Conservation (phyloP, 176 grass and related monocot genomes). For the Alloteropsis semialata region DNA sequence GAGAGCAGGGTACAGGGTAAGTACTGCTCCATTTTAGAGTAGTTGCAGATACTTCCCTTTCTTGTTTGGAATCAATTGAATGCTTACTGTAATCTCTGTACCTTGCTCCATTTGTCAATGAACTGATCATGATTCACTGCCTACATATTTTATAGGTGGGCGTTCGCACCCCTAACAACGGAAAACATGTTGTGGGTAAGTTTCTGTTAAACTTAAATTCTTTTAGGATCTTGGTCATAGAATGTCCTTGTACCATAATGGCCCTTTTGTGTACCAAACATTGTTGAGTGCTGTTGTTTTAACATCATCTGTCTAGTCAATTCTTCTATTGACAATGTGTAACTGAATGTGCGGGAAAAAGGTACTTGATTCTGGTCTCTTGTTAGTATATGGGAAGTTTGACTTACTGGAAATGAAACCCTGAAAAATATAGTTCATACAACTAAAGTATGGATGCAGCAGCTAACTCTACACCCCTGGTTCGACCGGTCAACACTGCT, state of each 20-base stretch:
- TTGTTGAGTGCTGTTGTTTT: not conserved
- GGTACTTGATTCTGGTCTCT: not conserved
- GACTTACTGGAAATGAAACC: not conserved
- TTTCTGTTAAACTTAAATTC: not conserved
- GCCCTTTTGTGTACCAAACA: not conserved
- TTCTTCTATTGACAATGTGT: not conserved
- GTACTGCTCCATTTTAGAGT: constrained; percentile 10
- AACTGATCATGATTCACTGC: constrained; percentile 5
- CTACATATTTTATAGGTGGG: constrained; percentile 64
- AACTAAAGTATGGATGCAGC: not conserved
- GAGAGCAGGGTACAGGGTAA: constrained; percentile 87
- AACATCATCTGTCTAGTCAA: not conserved
- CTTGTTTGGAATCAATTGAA: not conserved
- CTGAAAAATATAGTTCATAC: not conserved
- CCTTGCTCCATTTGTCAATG: constrained; percentile 10
- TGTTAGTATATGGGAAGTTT: not conserved
- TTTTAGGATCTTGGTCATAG: constrained; percentile 4
- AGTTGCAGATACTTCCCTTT: not conserved
- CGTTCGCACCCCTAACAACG: constrained; percentile 83
- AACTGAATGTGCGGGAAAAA: not conserved
- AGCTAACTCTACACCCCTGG: not conserved
- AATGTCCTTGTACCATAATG: not conserved
- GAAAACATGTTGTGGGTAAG: constrained; percentile 83
- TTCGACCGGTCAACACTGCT: not conserved
- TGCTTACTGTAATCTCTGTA: not conserved